These are phyloP conservation scores for Brassica incana DNA, from an alignment of 345 rosid species.

Conservation along the genomic window DNA sequence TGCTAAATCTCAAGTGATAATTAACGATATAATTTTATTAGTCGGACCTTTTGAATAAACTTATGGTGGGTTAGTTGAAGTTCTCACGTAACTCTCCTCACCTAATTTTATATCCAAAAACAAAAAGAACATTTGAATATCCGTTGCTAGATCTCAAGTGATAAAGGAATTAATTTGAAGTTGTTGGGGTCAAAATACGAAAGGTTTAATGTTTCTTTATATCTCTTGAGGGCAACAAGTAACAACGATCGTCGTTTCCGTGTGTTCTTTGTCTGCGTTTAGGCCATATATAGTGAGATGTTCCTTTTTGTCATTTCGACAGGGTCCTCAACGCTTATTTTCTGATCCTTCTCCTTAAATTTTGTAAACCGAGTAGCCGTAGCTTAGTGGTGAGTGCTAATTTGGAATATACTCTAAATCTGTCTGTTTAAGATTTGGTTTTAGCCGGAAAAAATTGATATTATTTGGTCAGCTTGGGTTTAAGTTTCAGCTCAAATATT, in stretches of 20 bases:
- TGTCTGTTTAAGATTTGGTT: too few relatives aligned
- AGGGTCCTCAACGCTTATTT: too few relatives aligned
- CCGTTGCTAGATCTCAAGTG: neutral
- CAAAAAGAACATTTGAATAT: neutral
- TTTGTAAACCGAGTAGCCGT: too few relatives aligned
- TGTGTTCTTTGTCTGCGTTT: slow-evolving; percentile 35
- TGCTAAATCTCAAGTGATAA: neutral
- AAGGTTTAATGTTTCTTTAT: neutral
- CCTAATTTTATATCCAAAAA: neutral
- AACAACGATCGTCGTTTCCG: slow-evolving; percentile 35
- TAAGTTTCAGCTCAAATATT: too few relatives aligned
- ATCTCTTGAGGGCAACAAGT: neutral
- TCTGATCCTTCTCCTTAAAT: too few relatives aligned
- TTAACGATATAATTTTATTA: neutral
- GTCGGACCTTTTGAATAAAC: neutral
- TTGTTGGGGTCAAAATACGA: neutral
- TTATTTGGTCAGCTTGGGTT: too few relatives aligned
- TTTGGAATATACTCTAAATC: too few relatives aligned
- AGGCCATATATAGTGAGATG: neutral
- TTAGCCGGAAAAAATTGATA: too few relatives aligned
- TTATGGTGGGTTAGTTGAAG: neutral
- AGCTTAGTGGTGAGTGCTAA: too few relatives aligned
- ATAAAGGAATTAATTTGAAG: neutral
- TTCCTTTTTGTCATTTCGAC: neutral
- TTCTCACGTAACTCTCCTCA: neutral